Evolutionary conservation across 2,329 filamentous ascomycete species (phyloP), one percentile per base, ranked within the genome.

Genomic region (Botrytis porri): DNA sequence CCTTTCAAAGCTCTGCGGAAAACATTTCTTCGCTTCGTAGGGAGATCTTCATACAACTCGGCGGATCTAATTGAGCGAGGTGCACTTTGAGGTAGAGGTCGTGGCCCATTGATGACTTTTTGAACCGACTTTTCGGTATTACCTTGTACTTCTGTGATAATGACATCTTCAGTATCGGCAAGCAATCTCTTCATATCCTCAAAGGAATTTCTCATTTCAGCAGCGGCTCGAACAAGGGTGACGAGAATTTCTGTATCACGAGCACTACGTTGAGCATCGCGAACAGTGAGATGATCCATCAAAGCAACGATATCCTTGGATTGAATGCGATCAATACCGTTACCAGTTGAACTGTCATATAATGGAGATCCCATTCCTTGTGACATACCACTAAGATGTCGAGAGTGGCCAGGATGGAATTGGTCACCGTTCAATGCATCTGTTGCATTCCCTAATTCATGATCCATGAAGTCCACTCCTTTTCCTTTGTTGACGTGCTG

Each of bases 211-310:
- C 95, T 93, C 95, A 98, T 98, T 83, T 99, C 96, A 20, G 96
- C 92, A 6, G 96, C 95, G 71, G 94, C 95, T 74, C 95, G 92
- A 75, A 99, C 96, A 45, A 99, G 88, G 0, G 96, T 95, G 64
- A 98, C 93, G 29, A 99, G 86, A 72, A 99, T 98, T 82, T 99
- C 96, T 0, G 96, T 98, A 79, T 99, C 96, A 62, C 96, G 89
- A 63, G 96, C 96, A 82, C 96, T 98, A 74, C 96, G 91, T 83
- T 98, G 95, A 59, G 95, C 96, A 83, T 99, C 96, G 51, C 96
- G 92, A 75, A 98, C 96, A 81, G 97, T 98, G 75, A 99, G 90
- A 82, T 99, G 96, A 81, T 99, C 95, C 96, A 99, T 99, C 74
- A 99, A 85, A 37, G 95, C 94, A 76, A 99, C 92, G 78, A 99